Conservation (phyloP, 1,284 basidiomycete species). For the Ustilago vetiveriae region DNA sequence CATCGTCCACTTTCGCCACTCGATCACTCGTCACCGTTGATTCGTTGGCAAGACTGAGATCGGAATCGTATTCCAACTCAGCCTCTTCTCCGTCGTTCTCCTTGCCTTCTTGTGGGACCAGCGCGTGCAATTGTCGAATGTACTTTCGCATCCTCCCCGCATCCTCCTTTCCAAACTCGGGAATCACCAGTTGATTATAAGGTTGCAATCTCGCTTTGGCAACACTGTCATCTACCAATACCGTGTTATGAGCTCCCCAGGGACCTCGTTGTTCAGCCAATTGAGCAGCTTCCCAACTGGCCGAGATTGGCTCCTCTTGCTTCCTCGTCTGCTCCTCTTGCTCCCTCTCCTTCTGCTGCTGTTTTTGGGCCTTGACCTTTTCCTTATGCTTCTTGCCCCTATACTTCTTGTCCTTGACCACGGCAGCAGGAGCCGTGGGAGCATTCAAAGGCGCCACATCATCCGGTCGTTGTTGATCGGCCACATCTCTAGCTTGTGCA, state of each 20-base stretch:
- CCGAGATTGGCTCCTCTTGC: constrained; percentile 1
- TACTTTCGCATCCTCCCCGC: constrained; percentile 29
- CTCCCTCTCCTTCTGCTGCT: neutral
- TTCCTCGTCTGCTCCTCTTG: constrained; percentile 1
- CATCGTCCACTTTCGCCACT: no score
- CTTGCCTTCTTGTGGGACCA: no score
- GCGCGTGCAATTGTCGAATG: constrained; percentile 2
- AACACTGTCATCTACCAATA: constrained; percentile 83
- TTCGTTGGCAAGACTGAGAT: constrained; percentile 17
- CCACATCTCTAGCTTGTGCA: constrained; percentile 36
- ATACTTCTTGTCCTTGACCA: constrained; percentile 7
- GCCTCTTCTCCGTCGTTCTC: constrained; percentile 2
- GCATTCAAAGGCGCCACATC: constrained; percentile 3
- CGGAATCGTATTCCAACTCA: constrained; percentile 37
- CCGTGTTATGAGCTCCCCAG: constrained; percentile 76
- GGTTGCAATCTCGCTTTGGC: constrained; percentile 81
- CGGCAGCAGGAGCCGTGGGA: constrained; percentile 4
- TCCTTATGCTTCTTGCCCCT: constrained; percentile 3
- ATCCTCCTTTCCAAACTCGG: constrained; percentile 49
- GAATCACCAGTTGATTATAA: constrained; percentile 66
- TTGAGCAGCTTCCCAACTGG: constrained; percentile 11
- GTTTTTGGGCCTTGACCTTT: neutral
- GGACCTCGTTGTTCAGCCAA: constrained; percentile 21
- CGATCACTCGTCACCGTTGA: neutral
- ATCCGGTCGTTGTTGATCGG: constrained; percentile 26